phyloP scores from a whole-genome alignment of 2,329 filamentous ascomycete genomes.

The Calonectria pteridis region DNA sequence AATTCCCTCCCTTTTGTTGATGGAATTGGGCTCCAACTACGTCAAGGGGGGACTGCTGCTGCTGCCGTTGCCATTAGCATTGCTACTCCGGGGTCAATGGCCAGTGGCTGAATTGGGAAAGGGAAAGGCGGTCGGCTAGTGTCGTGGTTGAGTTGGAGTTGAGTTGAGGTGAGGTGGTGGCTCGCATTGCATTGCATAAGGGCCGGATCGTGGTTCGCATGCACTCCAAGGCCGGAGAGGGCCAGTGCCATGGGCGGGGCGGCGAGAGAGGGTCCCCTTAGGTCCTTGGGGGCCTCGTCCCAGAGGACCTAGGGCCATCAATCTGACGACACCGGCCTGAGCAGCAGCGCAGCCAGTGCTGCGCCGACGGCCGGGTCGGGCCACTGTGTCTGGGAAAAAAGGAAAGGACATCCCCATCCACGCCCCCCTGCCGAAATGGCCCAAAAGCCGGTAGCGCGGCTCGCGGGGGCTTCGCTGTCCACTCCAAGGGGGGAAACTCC shows the following conservation, averaged over 20 bases:
- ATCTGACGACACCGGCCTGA: not conserved
- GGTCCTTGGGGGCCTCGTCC: not conserved
- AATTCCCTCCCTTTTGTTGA: not conserved
- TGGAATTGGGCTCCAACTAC: slow-evolving; percentile 17
- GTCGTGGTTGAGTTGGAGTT: not conserved
- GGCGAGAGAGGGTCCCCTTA: not conserved
- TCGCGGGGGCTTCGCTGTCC: slow-evolving; percentile 24
- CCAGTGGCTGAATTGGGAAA: not conserved
- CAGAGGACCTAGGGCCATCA: not conserved
- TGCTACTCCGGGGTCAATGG: not conserved
- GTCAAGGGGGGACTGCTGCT: not conserved
- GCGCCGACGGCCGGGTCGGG: not conserved
- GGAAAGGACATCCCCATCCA: not conserved
- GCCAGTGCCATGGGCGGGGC: not conserved
- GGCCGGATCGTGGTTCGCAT: slow-evolving; percentile 33
- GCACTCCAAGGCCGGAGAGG: not conserved
- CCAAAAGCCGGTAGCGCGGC: slow-evolving; percentile 12
- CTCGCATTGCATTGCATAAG: slow-evolving; percentile 45
- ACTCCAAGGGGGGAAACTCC: slow-evolving; percentile 8
- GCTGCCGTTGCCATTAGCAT: not conserved
- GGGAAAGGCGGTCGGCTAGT: slow-evolving; percentile 10
- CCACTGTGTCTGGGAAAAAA: not conserved
- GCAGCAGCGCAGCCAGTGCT: not conserved
- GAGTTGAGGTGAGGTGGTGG: slow-evolving; percentile 23
- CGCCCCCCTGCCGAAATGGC: not conserved